Evolutionary conservation across 768 basidiomycete genomes (phyloP).

Genomic region (Rhodotorula paludigena): DNA sequence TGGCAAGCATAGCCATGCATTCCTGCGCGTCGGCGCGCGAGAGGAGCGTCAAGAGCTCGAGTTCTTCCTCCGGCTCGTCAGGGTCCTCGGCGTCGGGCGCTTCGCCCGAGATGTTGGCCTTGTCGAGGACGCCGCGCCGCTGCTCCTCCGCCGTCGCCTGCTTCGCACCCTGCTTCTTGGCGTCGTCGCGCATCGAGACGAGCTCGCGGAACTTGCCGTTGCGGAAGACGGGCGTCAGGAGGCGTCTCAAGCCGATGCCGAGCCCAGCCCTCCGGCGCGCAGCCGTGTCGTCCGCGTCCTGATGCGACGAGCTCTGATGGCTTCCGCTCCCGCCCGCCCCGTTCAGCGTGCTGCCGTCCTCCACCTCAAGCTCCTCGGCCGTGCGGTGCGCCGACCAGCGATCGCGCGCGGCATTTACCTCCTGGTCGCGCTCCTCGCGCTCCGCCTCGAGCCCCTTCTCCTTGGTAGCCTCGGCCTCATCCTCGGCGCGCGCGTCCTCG

Average conservation of each 20-base stretch:
- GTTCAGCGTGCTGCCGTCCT: background rate
- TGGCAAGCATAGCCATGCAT: conserved; percentile 11
- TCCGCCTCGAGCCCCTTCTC: background rate
- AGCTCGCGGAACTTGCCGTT: conserved; percentile 8
- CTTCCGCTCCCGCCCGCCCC: background rate
- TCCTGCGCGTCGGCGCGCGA: conserved; percentile 5
- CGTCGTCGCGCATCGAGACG: conserved; percentile 3
- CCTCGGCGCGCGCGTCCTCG: background rate
- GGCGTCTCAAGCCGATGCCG: background rate
- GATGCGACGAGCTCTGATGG: too few relatives aligned
- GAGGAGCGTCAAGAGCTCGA: conserved; percentile 4
- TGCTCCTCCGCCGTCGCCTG: background rate
- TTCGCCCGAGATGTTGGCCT: background rate
- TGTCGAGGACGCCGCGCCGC: background rate
- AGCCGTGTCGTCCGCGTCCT: too few relatives aligned
- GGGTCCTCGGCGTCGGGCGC: background rate
- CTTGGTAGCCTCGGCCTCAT: background rate
- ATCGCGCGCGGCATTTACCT: background rate
- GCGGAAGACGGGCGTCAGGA: background rate
- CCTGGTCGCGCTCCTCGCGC: background rate
- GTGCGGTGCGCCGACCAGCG: background rate
- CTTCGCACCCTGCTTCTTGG: background rate
- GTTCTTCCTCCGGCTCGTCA: background rate
- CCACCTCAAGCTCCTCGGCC: background rate
- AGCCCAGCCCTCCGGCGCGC: background rate